phyloP scores from a whole-genome alignment of 2,329 filamentous ascomycete species.

The Xylariaceae sp. region DNA sequence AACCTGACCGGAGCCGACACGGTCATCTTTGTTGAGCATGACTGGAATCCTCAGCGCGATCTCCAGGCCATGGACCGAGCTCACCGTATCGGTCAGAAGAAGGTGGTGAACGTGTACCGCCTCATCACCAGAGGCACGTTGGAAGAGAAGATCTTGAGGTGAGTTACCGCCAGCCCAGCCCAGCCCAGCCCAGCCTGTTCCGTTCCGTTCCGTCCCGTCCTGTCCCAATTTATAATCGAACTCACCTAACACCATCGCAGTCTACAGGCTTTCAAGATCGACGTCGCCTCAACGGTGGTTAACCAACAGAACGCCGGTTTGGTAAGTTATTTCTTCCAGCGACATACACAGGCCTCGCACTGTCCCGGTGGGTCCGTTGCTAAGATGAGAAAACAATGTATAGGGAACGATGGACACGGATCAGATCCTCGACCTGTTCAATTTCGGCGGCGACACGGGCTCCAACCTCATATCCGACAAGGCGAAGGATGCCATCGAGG shows the following conservation, averaged over 20 bases:
- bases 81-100: conserved; percentile 98
- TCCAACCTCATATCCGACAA: conserved; percentile 60
- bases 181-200: too few relatives aligned
- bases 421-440: conserved; percentile 95
- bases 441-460: conserved; percentile 73
- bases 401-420: conserved; percentile 88
- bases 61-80: conserved; percentile 98
- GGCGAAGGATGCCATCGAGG: conserved; percentile 51
- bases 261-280: conserved; percentile 98
- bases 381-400: too few relatives aligned
- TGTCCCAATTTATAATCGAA: conserved; percentile 5
- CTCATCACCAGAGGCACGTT: conserved; percentile 92
- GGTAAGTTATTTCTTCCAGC: conserved; percentile 21
- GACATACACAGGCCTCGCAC: too few relatives aligned
- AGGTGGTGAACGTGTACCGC: conserved; percentile 98
- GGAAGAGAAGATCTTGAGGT: conserved; percentile 92
- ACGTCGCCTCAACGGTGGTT: conserved; percentile 94
- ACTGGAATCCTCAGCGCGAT: conserved; percentile 99
- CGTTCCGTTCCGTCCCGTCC: too few relatives aligned
- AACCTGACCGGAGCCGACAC: conserved; percentile 97
- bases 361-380: too few relatives aligned
- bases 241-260: conserved; percentile 30
- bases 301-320: conserved; percentile 98
- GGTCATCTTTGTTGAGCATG: conserved; percentile 98
- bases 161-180: conserved; percentile 5